Base-by-base conservation (phyloP, 2,329 filamentous ascomycete genomes). In the Capronia epimyces region DNA sequence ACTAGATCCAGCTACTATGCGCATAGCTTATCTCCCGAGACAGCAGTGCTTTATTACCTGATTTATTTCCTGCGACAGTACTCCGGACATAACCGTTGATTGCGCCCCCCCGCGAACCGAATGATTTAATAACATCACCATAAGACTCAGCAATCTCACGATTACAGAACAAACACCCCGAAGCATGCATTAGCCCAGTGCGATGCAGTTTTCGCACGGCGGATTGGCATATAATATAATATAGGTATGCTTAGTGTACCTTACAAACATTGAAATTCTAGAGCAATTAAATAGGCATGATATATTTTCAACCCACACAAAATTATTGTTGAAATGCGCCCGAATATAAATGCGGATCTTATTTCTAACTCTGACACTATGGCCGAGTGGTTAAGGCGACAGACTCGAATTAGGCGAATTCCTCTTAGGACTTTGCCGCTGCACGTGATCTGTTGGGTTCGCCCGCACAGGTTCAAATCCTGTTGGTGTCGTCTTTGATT, bases 361-460 rank as follows among this genome's bases (percentile, higher is more conserved):
- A 27, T 10, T 10, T 10, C 24, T 12, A 37, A 37, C 7, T 18
- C 12, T 9, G 41, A 43, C 41, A 43, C 22, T 20, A 43, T 61
- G 59, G 59, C 59, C 59, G 59, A 61, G 59, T 61, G 59, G 60
- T 62, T 62, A 62, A 62, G 60, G 60, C 57, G 57, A 57, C 52
- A 56, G 55, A 60, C 53, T 61, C 51, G 50, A 56, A 58, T 16
- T 10, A 21, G 9, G 49, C 39, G 50, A 43, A n/a, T n/a, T n/a
- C n/a, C n/a, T n/a, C n/a, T 29, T 7, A 13, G 27, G 13, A 15
- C 15, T 37, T 5, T 18, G 15, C 34, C 3, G 34, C 7, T 20
- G 27, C 34, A 37, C 34, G 34, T 37, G 41, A 59, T 60, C 56
- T 59, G 53, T 59, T 60, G 54, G 53, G 53, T 62, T 60, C 60